Evolutionary conservation across 2,329 filamentous ascomycete genomes (phyloP), one percentile per base, ranked within the genome.

Genomic region (Pseudogymnoascus sp.): DNA sequence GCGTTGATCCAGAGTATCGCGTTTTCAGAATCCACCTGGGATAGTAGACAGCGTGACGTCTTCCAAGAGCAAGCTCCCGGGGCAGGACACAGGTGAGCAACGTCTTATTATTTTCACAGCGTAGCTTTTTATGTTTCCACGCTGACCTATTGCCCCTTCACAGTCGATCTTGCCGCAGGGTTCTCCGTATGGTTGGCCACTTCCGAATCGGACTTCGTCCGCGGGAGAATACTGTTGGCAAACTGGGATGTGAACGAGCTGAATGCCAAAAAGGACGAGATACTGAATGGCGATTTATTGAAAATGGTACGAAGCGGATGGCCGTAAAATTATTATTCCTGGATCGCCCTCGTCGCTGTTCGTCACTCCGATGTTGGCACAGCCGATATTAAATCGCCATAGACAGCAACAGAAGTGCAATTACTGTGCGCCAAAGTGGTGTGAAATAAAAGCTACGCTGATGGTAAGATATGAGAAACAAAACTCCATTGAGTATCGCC

Each of bases 221-320:
- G 73, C 58, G 74, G 74, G 2, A 67, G 71, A n/a, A 71, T 67
- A 59, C 65, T 74, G 6, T 75, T 71, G 70, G 69, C 69, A 2
- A 70, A 72, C 32, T 77, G 75, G 74, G 75, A 78, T 68, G 74
- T 76, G 3, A 70, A 75, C n/a, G 74, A 78, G 63, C 62, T 76
- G 59, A 12, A 64, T 60, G 20, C n/a, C 14, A 61, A 43, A 30
- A 54, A 34, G 4, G 22, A 63, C 9, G 62, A 61, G 25, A 61
- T 61, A 37, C 32, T 25, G 57, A 58, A 58, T 2, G 6, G 30
- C 20, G 30, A 58, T 25, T 8, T 58, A 11, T 30, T 58, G 30
- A 58, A 58, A 16, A 35, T 58, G 8, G 30, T 20, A 38, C 8
- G 22, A 12, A 37, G 34, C 11, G 54, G 54, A 20, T 58, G 30